These are phyloP conservation scores for Dichotomocladium elegans DNA, from an alignment of 371 early-diverging fungal species.

Conservation along the genomic window DNA sequence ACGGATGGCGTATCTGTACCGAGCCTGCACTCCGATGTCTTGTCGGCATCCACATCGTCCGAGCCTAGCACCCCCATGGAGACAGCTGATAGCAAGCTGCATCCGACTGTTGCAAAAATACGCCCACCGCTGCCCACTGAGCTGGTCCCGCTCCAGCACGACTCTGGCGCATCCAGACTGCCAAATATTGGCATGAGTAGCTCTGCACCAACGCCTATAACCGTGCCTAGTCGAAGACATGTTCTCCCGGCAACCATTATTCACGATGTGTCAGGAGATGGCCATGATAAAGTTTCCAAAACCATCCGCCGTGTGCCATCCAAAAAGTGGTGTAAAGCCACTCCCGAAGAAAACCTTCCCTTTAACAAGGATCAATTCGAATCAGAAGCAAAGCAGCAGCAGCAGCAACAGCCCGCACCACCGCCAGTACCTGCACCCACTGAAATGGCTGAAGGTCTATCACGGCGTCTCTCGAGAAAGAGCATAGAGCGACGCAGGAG, in stretches of 20 bases:
- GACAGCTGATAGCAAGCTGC: background rate
- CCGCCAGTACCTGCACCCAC: background rate
- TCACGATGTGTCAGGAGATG: conserved; percentile 12
- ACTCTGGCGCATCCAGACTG: background rate
- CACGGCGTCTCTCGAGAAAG: conserved; percentile 18
- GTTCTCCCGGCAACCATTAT: conserved; percentile 13
- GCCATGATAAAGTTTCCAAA: conserved; percentile 20
- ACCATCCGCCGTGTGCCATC: conserved; percentile 30
- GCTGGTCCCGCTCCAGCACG: background rate
- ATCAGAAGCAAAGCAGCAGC: background rate
- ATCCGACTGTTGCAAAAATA: background rate
- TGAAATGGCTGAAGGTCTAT: conserved; percentile 5
- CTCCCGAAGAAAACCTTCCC: conserved; percentile 12
- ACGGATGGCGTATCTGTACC: background rate
- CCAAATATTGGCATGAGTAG: background rate
- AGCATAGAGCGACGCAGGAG: conserved; percentile 25
- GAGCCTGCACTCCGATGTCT: conserved; percentile 4
- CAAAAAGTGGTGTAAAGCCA: conserved; percentile 31
- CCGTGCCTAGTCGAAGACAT: too few species aligned
- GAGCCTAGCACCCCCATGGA: background rate
- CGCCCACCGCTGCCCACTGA: conserved; percentile 2
- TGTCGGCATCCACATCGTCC: conserved; percentile 1
- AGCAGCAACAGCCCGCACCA: background rate
- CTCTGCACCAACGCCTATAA: too few species aligned
- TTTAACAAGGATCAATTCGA: background rate